Base-by-base conservation (phyloP, 768 basidiomycete genomes). In the Phanerochaete sordida region DNA sequence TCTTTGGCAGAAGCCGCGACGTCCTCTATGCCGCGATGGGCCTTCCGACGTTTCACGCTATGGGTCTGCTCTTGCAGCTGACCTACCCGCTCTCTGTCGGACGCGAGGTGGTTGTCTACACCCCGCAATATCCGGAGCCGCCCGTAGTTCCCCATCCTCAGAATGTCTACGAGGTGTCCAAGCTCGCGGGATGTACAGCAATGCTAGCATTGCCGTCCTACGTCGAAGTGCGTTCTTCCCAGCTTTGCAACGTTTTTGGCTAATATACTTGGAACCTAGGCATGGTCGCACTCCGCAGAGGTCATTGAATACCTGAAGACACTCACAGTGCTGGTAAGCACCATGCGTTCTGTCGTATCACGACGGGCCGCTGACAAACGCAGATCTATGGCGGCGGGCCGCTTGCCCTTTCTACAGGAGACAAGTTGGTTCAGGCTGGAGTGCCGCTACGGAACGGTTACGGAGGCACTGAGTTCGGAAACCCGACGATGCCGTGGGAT, bases 351-450 rank as follows among this genome's bases (percentile, higher is more conserved):
- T 21, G 24, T 46, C 26, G 11, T 12, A 16, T 12, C 13, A 37
- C 26, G 11, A 24, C 8, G 6, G 9, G 19, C 49, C 51, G 11
- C 24, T 44, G 19, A 21, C 33, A 9, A 1, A 30, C 28, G 24
- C 23, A 30, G 65, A 39, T 58, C 3, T 66, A 57, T 27, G 65
- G 60, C n/a, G 65, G 65, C 11, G 65, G 65, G 16, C 65, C 65
- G 3, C 50, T 66, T 9, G 57, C 65, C 9, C 28, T 28, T 13
- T 50, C 43, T 5, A 56, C 46, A 24, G 65, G 65, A 21, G 51
- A 48, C 23, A 58, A 56, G 31, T 33, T 66, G 16, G 57, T 53
- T 19, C 49, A 37, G 1, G 53, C 45, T 21, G 65, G 62, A 16
- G 62, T 64, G 15, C 60, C 53, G 23, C 52, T 66, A 4, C 56